These are phyloP conservation scores for Neurospora sp. DNA, from an alignment of 2,329 filamentous ascomycete genomes.

Conservation along the genomic window DNA sequence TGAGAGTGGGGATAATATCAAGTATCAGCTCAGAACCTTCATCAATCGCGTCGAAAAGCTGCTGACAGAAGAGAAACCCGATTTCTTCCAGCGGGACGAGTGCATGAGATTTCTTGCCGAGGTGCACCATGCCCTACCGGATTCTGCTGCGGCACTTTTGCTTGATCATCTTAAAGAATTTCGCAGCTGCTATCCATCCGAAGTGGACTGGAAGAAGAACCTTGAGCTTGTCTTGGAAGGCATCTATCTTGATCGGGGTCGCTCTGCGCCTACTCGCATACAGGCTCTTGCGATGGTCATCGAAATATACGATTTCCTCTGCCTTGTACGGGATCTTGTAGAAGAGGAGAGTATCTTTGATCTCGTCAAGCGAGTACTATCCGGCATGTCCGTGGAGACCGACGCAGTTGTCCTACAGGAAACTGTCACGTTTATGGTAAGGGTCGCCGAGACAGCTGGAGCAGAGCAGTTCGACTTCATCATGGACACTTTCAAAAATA, in stretches of 20 bases:
- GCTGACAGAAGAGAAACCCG: slow-evolving; percentile 33
- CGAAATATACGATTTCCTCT: slow-evolving; percentile 48
- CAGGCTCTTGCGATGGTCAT: slow-evolving; percentile 52
- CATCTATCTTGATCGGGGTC: slow-evolving; percentile 52
- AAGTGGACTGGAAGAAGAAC: slow-evolving; percentile 57
- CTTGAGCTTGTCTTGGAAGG: slow-evolving; percentile 48
- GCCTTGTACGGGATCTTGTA: slow-evolving; percentile 48
- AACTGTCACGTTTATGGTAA: slow-evolving; percentile 54
- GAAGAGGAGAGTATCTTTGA: slow-evolving; percentile 47
- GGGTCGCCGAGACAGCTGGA: slow-evolving; percentile 52
- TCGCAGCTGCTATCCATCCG: slow-evolving; percentile 62
- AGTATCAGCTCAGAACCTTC: slow-evolving; percentile 34
- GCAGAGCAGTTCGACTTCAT: slow-evolving; percentile 50
- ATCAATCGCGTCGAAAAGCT: slow-evolving; percentile 41
- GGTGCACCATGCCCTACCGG: slow-evolving; percentile 52
- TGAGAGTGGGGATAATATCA: slow-evolving; percentile 30
- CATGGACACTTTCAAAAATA: slow-evolving; percentile 39
- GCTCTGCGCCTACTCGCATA: slow-evolving; percentile 53
- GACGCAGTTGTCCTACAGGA: slow-evolving; percentile 57
- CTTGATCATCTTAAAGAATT: slow-evolving; percentile 61
- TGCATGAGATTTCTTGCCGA: slow-evolving; percentile 58
- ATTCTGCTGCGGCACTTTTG: slow-evolving; percentile 53
- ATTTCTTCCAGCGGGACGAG: slow-evolving; percentile 55
- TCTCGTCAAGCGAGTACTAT: slow-evolving; percentile 52
- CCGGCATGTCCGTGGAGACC: slow-evolving; percentile 50